These are phyloP conservation scores for Rhipidocladum racemiflorum DNA, from an alignment of 176 grass and related monocot genomes.

Conservation along the genomic window DNA sequence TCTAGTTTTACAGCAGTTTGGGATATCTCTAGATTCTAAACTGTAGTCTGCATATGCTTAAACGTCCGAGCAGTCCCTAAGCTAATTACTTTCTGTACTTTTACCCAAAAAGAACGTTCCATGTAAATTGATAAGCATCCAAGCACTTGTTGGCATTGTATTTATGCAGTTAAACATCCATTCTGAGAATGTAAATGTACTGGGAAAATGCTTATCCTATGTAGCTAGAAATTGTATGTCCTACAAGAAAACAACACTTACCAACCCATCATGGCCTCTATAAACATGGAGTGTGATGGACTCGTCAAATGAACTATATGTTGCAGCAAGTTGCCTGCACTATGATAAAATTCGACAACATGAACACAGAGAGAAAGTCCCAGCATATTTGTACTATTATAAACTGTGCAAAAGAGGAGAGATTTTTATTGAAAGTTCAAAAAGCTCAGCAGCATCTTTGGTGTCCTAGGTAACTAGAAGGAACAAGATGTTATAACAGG, in stretches of 20 bases:
- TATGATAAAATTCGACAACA: background rate
- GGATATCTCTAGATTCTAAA: background rate
- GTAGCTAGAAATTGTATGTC: background rate
- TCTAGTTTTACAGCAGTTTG: background rate
- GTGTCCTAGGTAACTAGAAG: background rate
- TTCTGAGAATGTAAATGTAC: conserved; percentile 1
- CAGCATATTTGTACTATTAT: background rate
- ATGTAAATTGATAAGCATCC: background rate
- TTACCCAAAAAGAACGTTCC: background rate
- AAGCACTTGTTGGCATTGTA: background rate
- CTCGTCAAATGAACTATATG: conserved; percentile 53
- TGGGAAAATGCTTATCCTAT: background rate
- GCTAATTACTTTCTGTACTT: background rate
- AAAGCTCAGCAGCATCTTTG: background rate
- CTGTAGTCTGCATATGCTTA: background rate
- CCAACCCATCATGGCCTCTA: conserved; percentile 76
- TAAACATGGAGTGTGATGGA: conserved; percentile 75
- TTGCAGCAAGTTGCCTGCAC: conserved; percentile 58
- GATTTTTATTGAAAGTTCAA: background rate
- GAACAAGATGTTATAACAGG: background rate
- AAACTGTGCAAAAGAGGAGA: background rate
- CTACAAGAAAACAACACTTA: conserved; percentile 33
- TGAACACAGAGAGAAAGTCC: background rate
- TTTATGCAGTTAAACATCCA: background rate
- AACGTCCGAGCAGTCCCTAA: background rate